Conservation (phyloP, 768 basidiomycete genomes). For the Melanogaster broomeanus region DNA sequence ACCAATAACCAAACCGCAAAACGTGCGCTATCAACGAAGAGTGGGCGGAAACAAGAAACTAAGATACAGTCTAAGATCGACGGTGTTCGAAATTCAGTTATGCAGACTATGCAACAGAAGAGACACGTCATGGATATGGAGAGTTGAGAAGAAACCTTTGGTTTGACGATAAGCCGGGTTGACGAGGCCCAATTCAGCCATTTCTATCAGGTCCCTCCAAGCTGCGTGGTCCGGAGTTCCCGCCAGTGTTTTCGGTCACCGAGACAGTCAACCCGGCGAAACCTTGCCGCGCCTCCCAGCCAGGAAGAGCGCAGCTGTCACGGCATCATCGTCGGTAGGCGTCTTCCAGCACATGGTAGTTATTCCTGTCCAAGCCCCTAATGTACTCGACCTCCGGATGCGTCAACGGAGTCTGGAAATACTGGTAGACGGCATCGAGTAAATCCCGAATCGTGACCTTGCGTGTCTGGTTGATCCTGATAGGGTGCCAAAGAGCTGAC, state of each 20-base stretch:
- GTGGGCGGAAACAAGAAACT: no score
- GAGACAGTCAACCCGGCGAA: slow-evolving; percentile 53
- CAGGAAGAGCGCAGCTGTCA: slow-evolving; percentile 40
- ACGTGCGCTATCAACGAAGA: no score
- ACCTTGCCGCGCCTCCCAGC: slow-evolving; percentile 39
- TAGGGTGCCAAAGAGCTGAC: slow-evolving; percentile 48
- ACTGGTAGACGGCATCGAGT: slow-evolving; percentile 49
- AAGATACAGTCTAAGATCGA: no score
- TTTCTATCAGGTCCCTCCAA: slow-evolving; percentile 43
- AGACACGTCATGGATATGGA: no score
- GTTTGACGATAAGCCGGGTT: background rate
- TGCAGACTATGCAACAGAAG: no score
- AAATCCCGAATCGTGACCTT: slow-evolving; percentile 45
- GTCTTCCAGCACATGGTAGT: slow-evolving; percentile 19
- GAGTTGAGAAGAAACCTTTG: no score
- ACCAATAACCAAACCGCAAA: no score
- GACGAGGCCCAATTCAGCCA: slow-evolving; percentile 48
- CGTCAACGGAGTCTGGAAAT: slow-evolving; percentile 47
- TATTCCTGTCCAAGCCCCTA: slow-evolving; percentile 13
- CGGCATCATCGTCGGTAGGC: slow-evolving; percentile 39
- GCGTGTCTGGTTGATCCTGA: slow-evolving; percentile 39
- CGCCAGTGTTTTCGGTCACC: slow-evolving; percentile 48
- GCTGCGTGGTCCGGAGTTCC: slow-evolving; percentile 36
- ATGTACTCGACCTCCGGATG: slow-evolving; percentile 27
- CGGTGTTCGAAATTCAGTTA: no score